A percentile compares a stretch with the other conserved stretches of the same genome.
Conservation (phyloP, 495 filamentous ascomycete species). For the Hypoxylon lienhwacheense region DNA sequence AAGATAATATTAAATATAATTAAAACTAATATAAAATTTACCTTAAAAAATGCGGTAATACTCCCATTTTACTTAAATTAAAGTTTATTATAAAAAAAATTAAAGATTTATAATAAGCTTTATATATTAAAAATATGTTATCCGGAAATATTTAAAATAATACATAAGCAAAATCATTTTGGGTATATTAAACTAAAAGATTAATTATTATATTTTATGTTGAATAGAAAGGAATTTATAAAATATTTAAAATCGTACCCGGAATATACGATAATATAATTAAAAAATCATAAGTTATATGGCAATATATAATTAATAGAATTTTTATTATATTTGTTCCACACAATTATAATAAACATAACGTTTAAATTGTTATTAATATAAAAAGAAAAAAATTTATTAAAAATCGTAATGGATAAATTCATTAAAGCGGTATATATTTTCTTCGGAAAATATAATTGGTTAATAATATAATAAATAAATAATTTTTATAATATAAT, state of each 20-base stretch:
- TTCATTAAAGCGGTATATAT: background rate
- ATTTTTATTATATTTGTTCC: background rate
- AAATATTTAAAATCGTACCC: background rate
- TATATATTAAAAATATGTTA: conserved; percentile 2
- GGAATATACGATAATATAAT: background rate
- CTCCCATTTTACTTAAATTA: conserved; percentile 1
- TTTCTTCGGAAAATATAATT: background rate
- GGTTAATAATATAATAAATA: background rate
- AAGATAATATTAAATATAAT: conserved; percentile 3
- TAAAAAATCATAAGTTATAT: conserved; percentile 1
- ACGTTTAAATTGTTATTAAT: background rate
- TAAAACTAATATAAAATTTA: background rate
- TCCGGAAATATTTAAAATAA: conserved; percentile 1
- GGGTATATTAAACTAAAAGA: background rate
- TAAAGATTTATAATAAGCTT: background rate
- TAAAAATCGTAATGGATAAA: background rate
- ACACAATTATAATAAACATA: conserved; percentile 5
- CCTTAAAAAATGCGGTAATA: background rate
- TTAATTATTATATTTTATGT: background rate
- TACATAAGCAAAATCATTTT: background rate
- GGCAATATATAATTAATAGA: background rate
- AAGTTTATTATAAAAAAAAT: background rate
- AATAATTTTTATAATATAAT: background rate
- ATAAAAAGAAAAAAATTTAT: background rate
- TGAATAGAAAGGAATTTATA: background rate